Evolutionary conservation across 2,329 filamentous ascomycete species (phyloP).

Genomic region (Ascochyta lentis): DNA sequence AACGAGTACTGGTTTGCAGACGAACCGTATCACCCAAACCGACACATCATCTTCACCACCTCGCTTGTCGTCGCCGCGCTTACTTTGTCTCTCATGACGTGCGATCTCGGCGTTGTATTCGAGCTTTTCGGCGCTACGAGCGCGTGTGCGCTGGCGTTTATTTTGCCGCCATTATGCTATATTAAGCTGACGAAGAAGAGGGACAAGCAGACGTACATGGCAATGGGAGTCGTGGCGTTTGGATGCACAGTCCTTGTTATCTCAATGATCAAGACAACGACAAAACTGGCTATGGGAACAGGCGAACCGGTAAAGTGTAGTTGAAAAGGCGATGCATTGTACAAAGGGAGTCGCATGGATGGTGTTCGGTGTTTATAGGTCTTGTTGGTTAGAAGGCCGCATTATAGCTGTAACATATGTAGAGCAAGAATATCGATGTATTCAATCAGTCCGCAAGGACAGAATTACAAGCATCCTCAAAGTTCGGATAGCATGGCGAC

Average conservation of each 20-base stretch:
- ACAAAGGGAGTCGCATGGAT: conserved; percentile 8
- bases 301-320: conserved; percentile 34
- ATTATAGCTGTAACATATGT: background rate
- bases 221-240: conserved; percentile 76
- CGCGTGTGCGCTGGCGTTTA: conserved; percentile 92
- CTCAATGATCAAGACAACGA: conserved; percentile 41
- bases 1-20: conserved; percentile 78
- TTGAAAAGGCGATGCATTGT: conserved; percentile 18
- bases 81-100: conserved; percentile 80
- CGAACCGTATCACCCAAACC: conserved; percentile 79
- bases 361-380: conserved; percentile 5
- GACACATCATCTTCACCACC: conserved; percentile 87
- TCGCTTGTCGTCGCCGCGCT: conserved; percentile 80
- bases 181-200: conserved; percentile 86
- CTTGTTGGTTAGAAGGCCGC: background rate
- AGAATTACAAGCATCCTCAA: too few relatives aligned
- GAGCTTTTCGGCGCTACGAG: conserved; percentile 95
- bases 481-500: too few relatives aligned
- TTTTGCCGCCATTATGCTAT: conserved; percentile 92
- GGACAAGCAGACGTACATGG: conserved; percentile 75
- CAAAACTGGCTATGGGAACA: conserved; percentile 34
- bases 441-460: too few relatives aligned
- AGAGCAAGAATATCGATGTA: background rate
- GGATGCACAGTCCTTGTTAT: conserved; percentile 82
- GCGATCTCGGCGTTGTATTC: conserved; percentile 92